These are phyloP conservation scores for Atkinsonella hypoxylon DNA, from an alignment of 2,329 filamentous ascomycete genomes.

Conservation along the genomic window DNA sequence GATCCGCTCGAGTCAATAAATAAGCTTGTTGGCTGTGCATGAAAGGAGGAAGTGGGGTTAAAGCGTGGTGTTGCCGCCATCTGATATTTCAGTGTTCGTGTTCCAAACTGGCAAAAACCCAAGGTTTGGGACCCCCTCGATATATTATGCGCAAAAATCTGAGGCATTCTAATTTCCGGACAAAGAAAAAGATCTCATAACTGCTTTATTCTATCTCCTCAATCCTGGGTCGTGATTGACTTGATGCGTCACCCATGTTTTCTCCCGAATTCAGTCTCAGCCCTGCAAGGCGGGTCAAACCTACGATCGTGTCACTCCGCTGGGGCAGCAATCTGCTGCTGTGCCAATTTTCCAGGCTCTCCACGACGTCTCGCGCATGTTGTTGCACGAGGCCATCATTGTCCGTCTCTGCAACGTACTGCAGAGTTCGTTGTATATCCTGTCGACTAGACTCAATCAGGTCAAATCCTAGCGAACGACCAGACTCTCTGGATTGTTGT, in stretches of 20 bases:
- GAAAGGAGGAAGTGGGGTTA: neutral
- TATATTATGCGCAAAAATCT: too few relatives aligned
- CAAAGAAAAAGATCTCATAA: conserved; percentile 3
- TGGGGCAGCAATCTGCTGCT: conserved; percentile 37
- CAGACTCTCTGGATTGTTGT: conserved; percentile 36
- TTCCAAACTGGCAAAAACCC: too few relatives aligned
- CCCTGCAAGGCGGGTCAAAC: conserved; percentile 24
- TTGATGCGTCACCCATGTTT: conserved; percentile 13
- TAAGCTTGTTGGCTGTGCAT: neutral
- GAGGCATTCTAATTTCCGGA: too few relatives aligned
- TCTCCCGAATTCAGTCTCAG: conserved; percentile 23
- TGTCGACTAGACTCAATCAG: conserved; percentile 42
- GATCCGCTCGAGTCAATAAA: conserved; percentile 6
- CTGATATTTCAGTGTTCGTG: neutral
- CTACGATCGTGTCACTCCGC: conserved; percentile 13
- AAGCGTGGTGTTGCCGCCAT: neutral
- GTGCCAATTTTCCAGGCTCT: conserved; percentile 52
- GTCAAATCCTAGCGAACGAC: conserved; percentile 38
- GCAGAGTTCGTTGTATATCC: conserved; percentile 49
- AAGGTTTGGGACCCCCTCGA: too few relatives aligned
- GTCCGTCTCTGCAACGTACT: conserved; percentile 54
- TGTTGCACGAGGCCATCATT: conserved; percentile 55
- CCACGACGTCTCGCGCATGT: conserved; percentile 54
- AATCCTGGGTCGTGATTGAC: conserved; percentile 31
- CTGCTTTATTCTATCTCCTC: conserved; percentile 46